Conservation (phyloP, 768 basidiomycete genomes). For the Agrocybe praecox region DNA sequence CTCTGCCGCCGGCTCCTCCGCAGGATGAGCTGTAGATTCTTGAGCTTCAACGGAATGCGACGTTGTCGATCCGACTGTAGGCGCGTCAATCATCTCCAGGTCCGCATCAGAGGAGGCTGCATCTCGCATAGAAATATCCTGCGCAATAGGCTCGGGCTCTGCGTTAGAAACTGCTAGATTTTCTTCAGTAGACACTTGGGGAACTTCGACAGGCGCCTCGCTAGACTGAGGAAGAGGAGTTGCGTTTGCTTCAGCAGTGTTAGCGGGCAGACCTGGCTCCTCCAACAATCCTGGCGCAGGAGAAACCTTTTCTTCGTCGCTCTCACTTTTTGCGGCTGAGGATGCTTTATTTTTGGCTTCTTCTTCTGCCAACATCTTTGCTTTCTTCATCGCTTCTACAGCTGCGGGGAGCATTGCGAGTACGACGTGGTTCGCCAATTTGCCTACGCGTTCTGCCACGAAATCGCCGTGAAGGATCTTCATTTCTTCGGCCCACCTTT, state of each 20-base stretch:
- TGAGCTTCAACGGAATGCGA: neutral
- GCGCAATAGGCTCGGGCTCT: constrained; percentile 2
- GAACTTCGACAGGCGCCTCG: neutral
- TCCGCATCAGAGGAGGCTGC: constrained; percentile 35
- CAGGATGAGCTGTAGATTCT: neutral
- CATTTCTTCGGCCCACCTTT: constrained; percentile 89
- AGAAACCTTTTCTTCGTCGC: constrained; percentile 28
- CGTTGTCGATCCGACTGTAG: constrained; percentile 16
- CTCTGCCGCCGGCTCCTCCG: neutral
- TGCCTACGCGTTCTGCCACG: constrained; percentile 64
- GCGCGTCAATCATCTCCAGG: constrained; percentile 53
- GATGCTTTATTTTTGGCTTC: constrained; percentile 43
- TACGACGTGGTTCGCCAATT: constrained; percentile 70
- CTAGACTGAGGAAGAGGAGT: neutral
- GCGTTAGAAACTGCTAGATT: neutral
- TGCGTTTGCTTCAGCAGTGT: neutral
- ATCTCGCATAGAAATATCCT: constrained; percentile 39
- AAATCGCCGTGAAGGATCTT: constrained; percentile 81
- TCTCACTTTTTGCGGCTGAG: constrained; percentile 34
- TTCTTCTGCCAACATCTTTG: constrained; percentile 60
- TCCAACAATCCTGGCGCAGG: too few relatives aligned
- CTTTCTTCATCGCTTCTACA: constrained; percentile 59
- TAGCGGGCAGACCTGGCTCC: neutral
- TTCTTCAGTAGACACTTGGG: neutral
- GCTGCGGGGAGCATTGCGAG: constrained; percentile 82